Conservation (phyloP, 176 grass and related monocot genomes). For the Eleusine indica region DNA sequence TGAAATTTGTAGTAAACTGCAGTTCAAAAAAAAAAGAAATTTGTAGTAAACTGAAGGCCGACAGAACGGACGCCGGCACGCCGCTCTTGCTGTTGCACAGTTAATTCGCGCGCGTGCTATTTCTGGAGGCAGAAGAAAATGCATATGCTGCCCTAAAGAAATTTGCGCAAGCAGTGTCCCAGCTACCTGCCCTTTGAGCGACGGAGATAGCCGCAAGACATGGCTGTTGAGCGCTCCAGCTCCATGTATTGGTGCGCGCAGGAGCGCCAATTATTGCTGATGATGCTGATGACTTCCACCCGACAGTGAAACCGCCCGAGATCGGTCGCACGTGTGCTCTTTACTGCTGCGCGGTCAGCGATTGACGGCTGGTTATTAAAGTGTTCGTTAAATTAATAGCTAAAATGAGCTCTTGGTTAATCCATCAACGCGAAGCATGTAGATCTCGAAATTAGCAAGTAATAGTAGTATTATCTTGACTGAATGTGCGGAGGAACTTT, state of each 20-base stretch:
- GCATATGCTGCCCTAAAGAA: not conserved
- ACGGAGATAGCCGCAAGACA: not conserved
- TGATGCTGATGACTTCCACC: not conserved
- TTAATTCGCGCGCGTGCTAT: not conserved
- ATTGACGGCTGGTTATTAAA: conserved; percentile 2
- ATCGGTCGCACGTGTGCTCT: conserved; percentile 34
- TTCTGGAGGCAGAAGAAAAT: not conserved
- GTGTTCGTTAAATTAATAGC: not conserved
- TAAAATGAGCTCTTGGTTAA: not conserved
- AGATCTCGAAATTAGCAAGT: not conserved
- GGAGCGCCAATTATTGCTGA: not conserved
- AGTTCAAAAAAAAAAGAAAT: conserved; percentile 1
- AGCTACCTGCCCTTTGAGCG: conserved; percentile 6
- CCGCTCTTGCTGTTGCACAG: conserved; percentile 10
- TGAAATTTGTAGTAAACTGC: conserved; percentile 16
- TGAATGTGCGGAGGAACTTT: not conserved
- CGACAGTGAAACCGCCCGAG: conserved; percentile 5
- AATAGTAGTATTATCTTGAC: no score
- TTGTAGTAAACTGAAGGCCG: not conserved
- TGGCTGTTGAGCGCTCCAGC: not conserved
- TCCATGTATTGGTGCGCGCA: conserved; percentile 19
- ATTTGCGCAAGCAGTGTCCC: not conserved
- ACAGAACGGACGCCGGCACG: conserved; percentile 33
- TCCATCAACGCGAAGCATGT: not conserved
- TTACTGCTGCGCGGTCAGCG: conserved; percentile 5